Evolutionary conservation across 2,329 filamentous ascomycete genomes (phyloP).

Genomic region (Trichoderma endophyticum): DNA sequence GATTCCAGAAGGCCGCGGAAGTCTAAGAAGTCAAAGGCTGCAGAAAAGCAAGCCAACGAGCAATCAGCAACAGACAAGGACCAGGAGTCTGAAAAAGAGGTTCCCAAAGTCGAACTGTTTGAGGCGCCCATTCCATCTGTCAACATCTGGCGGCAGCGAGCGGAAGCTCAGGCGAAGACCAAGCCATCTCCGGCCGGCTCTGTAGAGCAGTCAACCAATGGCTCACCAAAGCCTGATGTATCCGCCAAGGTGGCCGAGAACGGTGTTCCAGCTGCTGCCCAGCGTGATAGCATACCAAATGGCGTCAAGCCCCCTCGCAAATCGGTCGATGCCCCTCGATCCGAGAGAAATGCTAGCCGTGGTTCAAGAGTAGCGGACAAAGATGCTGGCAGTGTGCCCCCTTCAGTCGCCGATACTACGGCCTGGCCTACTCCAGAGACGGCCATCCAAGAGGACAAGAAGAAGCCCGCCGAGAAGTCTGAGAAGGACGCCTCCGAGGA

Average conservation of each 20-base stretch:
- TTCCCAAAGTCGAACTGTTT: slow-evolving; percentile 63
- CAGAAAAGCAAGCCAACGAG: slow-evolving; percentile 43
- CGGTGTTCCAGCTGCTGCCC: slow-evolving; percentile 18
- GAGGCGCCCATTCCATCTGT: slow-evolving; percentile 80
- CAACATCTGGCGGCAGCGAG: slow-evolving; percentile 84
- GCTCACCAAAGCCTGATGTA: slow-evolving; percentile 44
- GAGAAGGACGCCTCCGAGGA: slow-evolving; percentile 61
- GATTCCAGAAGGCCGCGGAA: slow-evolving; percentile 48
- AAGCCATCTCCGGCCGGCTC: slow-evolving; percentile 33
- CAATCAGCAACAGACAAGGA: slow-evolving; percentile 59
- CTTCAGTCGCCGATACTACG: slow-evolving; percentile 70
- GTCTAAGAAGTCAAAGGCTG: slow-evolving; percentile 57
- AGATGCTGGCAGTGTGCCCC: slow-evolving; percentile 42
- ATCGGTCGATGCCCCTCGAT: slow-evolving; percentile 38
- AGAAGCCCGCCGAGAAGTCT: slow-evolving; percentile 63
- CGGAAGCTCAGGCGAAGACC: slow-evolving; percentile 59
- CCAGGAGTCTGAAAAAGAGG: slow-evolving; percentile 41
- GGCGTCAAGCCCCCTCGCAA: slow-evolving; percentile 44
- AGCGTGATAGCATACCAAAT: slow-evolving; percentile 32
- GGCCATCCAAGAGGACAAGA: slow-evolving; percentile 66
- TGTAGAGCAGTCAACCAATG: slow-evolving; percentile 40
- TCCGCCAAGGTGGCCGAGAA: slow-evolving; percentile 27
- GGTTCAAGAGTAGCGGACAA: slow-evolving; percentile 46
- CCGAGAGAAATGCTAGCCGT: slow-evolving; percentile 44
- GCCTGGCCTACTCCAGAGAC: slow-evolving; percentile 91